Base-by-base conservation (phyloP, 2,329 filamentous ascomycete genomes). In the Hypoxylon sp. region DNA sequence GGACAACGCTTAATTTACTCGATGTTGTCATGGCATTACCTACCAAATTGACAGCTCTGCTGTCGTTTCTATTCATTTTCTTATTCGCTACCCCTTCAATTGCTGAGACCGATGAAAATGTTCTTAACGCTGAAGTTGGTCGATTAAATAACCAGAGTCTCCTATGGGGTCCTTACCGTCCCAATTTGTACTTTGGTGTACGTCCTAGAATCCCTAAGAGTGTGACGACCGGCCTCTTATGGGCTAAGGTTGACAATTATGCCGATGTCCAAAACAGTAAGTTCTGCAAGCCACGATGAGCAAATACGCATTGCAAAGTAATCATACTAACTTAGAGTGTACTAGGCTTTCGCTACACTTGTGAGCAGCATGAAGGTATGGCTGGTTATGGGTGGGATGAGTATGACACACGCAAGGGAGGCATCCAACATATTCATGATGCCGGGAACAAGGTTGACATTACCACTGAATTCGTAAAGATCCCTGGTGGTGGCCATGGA, bases 341-440 rank as follows among this genome's bases (percentile, higher is more conserved):
- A n/a, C 17, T 67, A 94, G 90, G 87, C 63, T 88, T 97, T 64
- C 86, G 94, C 59, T 91, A 96, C 71, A 97, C 94, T 0, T 99
- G 94, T 74, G 94, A 97, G 71, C 94, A 99, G 71, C 84, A 94
- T 70, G 91, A 95, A 69, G 89, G 89, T 60, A 96, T 99, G 81
- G 88, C 85, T 36, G 93, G 93, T 47, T 99, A 99, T 71, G 94
- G 94, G 56, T 99, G 94, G 94, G 92, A 97, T 65, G 90, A 96
- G 69, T 99, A 95, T 71, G 94, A 99, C 72, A 87, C 91, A 15
- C 82, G 94, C 50, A 88, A 81, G 48, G 94, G 94, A 56, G 94
- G 94, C 47, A 80, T 89, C 15, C 91, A 99, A 73, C 89, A 89
- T 0, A 93, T 99, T 52, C 91, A 95, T 67, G 94, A 99, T 70